Percentiles rank a stretch among this genome's conserved stretches.
Conservation (phyloP, 805 yeast genomes). For the Starmera pachycereana region DNA sequence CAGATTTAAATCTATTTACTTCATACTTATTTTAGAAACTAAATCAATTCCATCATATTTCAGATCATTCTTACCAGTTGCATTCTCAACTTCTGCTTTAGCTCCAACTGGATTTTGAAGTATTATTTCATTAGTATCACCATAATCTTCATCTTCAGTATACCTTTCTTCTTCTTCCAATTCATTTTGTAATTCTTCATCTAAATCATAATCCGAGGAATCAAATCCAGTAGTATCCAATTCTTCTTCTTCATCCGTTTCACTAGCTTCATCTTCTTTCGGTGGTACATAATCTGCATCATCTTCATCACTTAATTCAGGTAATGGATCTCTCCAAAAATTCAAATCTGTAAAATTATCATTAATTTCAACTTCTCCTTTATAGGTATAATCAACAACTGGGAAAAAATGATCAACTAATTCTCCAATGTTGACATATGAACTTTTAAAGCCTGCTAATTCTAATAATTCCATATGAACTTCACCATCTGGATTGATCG, state of each 20-base stretch:
- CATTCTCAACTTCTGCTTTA: conserved; percentile 18
- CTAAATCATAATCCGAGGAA: conserved; percentile 65
- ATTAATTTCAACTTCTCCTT: conserved; percentile 19
- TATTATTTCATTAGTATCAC: conserved; percentile 21
- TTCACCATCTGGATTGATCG: conserved; percentile 93
- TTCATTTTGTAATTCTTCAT: conserved; percentile 86
- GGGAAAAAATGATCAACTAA: conserved; percentile 97
- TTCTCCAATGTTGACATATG: conserved; percentile 84
- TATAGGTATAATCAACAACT: conserved; percentile 36
- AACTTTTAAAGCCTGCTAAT: conserved; percentile 82
- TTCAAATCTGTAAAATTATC: conserved; percentile 72
- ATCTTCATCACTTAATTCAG: no score
- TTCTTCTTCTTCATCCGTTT: conserved; percentile 48
- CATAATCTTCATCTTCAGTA: conserved; percentile 38
- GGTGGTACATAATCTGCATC: conserved; percentile 60
- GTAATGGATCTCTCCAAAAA: conserved; percentile 63
- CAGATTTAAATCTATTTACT: no score
- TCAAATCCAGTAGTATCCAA: conserved; percentile 45
- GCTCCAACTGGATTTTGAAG: conserved; percentile 10
- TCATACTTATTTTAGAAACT: no score
- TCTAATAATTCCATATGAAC: conserved; percentile 95
- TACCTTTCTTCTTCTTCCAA: conserved; percentile 74
- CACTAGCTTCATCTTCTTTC: conserved; percentile 48
- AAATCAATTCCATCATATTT: no score
- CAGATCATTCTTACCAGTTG: conserved; percentile 2